phyloP scores from a whole-genome alignment of 1,139 yeast genomes.

The Geotrichum restrictum region DNA sequence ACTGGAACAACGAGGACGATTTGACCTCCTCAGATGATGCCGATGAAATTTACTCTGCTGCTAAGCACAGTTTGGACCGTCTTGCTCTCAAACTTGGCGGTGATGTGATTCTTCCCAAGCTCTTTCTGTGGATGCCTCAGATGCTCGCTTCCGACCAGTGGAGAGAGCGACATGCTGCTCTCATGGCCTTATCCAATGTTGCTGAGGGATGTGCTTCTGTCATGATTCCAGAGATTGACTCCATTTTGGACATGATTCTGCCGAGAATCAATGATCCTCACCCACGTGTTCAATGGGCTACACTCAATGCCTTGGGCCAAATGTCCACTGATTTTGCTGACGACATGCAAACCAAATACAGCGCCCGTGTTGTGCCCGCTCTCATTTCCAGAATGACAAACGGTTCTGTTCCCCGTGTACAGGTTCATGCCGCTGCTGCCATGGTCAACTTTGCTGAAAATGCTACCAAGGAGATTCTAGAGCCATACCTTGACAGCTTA shows the following conservation, averaged over 20 bases:
- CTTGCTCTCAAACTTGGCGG: constrained; percentile 82
- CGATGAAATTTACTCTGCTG: constrained; percentile 85
- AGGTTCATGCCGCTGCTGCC: constrained; percentile 98
- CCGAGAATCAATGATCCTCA: constrained; percentile 81
- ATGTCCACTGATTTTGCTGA: constrained; percentile 97
- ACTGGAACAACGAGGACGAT: constrained; percentile 83
- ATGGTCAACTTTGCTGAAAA: constrained; percentile 91
- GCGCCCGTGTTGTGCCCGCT: constrained; percentile 78
- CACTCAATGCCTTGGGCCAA: constrained; percentile 95
- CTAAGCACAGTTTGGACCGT: constrained; percentile 89
- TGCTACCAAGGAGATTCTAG: constrained; percentile 80
- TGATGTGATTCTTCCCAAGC: constrained; percentile 73
- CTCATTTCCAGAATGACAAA: constrained; percentile 73
- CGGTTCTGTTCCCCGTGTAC: constrained; percentile 80
- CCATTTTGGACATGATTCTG: constrained; percentile 73
- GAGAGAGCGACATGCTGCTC: constrained; percentile 95
- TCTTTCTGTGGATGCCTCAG: constrained; percentile 79
- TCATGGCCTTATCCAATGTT: constrained; percentile 94
- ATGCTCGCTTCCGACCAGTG: constrained; percentile 74
- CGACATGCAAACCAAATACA: constrained; percentile 74
- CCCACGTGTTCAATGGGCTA: constrained; percentile 93
- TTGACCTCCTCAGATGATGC: constrained; percentile 76
- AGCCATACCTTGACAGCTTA: constrained; percentile 82
- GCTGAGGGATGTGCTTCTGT: constrained; percentile 97
- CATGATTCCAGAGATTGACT: constrained; percentile 74